Conservation (phyloP, 352 stramenopile genomes). For the Phytopythium ostracodes region DNA sequence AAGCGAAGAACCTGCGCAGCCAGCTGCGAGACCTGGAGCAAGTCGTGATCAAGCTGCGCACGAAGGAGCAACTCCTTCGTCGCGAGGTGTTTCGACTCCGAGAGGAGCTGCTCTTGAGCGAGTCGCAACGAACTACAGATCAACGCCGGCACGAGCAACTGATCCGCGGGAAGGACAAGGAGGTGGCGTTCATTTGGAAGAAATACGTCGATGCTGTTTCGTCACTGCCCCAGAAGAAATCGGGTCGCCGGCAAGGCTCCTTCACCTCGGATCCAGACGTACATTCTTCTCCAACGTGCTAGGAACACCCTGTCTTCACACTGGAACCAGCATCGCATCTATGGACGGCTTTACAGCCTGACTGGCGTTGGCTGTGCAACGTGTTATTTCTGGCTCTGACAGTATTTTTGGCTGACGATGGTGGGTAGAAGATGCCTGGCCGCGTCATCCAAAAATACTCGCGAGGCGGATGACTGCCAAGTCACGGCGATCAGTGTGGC, state of each 20-base stretch:
- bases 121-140: slow-evolving; percentile 51
- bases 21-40: slow-evolving; percentile 18
- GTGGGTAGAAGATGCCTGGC: background rate
- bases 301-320: background rate
- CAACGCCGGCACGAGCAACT: slow-evolving; percentile 44
- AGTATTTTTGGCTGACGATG: slow-evolving; percentile 1
- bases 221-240: slow-evolving; percentile 1
- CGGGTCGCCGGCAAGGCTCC: background rate
- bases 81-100: slow-evolving; percentile 49
- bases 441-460: slow-evolving; percentile 2
- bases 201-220: slow-evolving; percentile 51
- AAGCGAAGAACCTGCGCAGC: slow-evolving; percentile 18
- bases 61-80: slow-evolving; percentile 40
- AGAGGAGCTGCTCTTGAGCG: slow-evolving; percentile 57
- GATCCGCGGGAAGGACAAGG: slow-evolving; percentile 50
- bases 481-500: background rate
- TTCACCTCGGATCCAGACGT: background rate
- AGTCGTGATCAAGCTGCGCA: slow-evolving; percentile 32
- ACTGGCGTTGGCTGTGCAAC: background rate
- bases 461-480: background rate
- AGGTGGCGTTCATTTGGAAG: slow-evolving; percentile 69
- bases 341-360: background rate
- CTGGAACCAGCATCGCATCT: background rate
- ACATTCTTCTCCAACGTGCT: background rate
- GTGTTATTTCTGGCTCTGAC: background rate